These are phyloP conservation scores for Phlegmacium glaucopus DNA, from an alignment of 768 basidiomycete genomes.

Conservation along the genomic window DNA sequence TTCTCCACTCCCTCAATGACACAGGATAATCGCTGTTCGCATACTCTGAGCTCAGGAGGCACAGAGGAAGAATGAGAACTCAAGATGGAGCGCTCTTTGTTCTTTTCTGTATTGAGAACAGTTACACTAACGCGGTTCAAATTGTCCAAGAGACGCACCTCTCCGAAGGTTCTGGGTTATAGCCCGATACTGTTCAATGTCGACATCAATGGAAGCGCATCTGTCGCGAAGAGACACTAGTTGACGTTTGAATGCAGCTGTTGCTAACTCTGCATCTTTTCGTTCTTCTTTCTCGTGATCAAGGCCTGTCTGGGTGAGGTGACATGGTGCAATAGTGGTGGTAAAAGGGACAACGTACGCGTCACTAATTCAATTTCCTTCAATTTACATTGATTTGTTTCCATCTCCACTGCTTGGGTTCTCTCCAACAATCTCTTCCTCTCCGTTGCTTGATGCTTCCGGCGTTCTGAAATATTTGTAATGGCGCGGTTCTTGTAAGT, in stretches of 20 bases:
- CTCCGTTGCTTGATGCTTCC: conserved; percentile 56
- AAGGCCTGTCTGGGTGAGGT: conserved; percentile 40
- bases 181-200: conserved; percentile 71
- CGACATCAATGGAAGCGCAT: conserved; percentile 52
- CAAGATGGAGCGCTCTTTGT: conserved; percentile 58
- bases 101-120: conserved; percentile 48
- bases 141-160: conserved; percentile 39
- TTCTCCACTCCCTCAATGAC: conserved; percentile 75
- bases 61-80: conserved; percentile 48
- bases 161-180: conserved; percentile 57
- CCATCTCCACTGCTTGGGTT: conserved; percentile 56
- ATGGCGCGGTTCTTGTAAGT: conserved; percentile 73
- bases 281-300: conserved; percentile 70
- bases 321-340: not conserved
- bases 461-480: conserved; percentile 63
- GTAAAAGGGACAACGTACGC: conserved; percentile 41
- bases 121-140: not conserved
- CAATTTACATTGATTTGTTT: conserved; percentile 74
- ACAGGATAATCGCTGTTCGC: conserved; percentile 58
- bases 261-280: conserved; percentile 62
- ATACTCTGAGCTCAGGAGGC: conserved; percentile 51
- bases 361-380: conserved; percentile 76
- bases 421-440: conserved; percentile 64
- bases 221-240: conserved; percentile 61
- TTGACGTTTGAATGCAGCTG: conserved; percentile 62